These are phyloP conservation scores for Xylariomycetidae sp. DNA, from an alignment of 2,329 filamentous ascomycete species.

Conservation along the genomic window DNA sequence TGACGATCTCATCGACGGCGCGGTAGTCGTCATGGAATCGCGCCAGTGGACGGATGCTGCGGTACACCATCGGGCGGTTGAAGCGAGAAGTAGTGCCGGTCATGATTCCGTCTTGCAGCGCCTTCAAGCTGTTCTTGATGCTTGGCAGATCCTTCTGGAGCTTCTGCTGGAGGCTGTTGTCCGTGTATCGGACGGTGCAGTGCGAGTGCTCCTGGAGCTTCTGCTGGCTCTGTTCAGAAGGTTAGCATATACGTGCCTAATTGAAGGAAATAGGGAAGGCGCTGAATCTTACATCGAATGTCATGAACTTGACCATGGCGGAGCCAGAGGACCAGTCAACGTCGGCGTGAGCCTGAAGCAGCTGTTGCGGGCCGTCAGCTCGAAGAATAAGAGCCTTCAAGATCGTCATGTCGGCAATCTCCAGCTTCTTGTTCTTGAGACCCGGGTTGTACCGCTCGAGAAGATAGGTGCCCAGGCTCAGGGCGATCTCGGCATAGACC, in stretches of 20 bases:
- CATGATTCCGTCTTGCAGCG: constrained; percentile 11
- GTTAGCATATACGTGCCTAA: too few relatives aligned
- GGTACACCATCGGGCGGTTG: constrained; percentile 38
- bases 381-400: constrained; percentile 44
- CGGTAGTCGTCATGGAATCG: constrained; percentile 23
- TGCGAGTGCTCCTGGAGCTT: constrained; percentile 15
- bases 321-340: constrained; percentile 37
- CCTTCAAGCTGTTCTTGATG: constrained; percentile 14
- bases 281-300: too few relatives aligned
- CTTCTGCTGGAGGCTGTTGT: constrained; percentile 9
- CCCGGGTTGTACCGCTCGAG: constrained; percentile 43
- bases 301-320: constrained; percentile 33
- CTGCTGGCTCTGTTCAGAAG: too few relatives aligned
- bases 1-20: constrained; percentile 23
- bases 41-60: constrained; percentile 20
- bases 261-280: too few relatives aligned
- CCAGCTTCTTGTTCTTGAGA: constrained; percentile 36
- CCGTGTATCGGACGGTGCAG: constrained; percentile 15
- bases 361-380: constrained; percentile 32
- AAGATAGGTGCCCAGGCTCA: constrained; percentile 51
- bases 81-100: constrained; percentile 22
- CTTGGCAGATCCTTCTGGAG: constrained; percentile 9
- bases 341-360: constrained; percentile 42
- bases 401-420: constrained; percentile 42
- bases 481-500: constrained; percentile 55